Evolutionary conservation across 257 asterid genomes (phyloP), one percentile per base, ranked within the genome.

Genomic region (Apocynum venetum): DNA sequence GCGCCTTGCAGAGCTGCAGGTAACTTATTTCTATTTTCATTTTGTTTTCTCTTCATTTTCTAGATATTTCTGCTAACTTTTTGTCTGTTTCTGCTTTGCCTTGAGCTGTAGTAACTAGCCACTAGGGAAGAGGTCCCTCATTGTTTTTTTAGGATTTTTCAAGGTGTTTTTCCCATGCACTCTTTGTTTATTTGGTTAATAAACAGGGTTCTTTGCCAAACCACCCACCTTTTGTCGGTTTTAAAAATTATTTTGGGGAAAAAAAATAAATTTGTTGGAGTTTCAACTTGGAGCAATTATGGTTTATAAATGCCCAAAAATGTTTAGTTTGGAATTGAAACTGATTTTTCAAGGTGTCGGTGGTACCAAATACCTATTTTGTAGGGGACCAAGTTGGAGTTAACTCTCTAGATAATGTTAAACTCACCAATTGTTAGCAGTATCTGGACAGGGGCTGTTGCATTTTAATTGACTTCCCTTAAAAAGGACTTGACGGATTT

Each of bases 1-100:
- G 90, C 98, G 98, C 49, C 94, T 95, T 79, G 88, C 98, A 78
- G 99, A 95, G 78, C 87, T 93, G 70, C 99, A 93, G 98, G 98
- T 94, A 89, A 65, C 14, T 12, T 35, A 19, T 43, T 74, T 64
- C 40, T 60, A 71, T 40, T 72, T 47, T 47, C 52, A 35, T 4
- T 52, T 3, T 20, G 59, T 67, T 38, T 72, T 35, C 48, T 25
- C 15, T 14, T 8, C 15, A 19, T 72, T 68, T 25, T 20, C 53
- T 65, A 12, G 31, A 44, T 17, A 13, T 7, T 44, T 72, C 0
- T 44, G 7, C 51, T 9, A 8, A 15, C 65, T 41, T 13, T 1
- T 8, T 46, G 31, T 25, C 31, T 8, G 20, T 35, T 31, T 66
- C 41, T 57, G 17, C 17, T 49, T 49, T 49, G 8, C 13, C 0